Base-by-base conservation (phyloP, 805 yeast species). In the Phaffomyces opuntiae region DNA sequence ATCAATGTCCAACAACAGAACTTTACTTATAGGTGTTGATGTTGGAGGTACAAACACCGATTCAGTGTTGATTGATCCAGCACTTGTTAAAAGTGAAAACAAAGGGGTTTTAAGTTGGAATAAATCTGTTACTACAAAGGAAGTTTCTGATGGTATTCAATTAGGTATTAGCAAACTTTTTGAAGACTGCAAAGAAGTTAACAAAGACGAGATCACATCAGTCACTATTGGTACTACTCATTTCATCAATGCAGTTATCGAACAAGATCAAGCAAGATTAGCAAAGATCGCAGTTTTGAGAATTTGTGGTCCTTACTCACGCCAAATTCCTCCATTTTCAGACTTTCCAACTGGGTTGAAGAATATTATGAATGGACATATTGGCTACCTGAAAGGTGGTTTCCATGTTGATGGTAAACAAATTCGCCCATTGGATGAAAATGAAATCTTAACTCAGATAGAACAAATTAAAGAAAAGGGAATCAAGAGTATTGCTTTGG, bases 1-100 rank as follows among this genome's bases (percentile, higher is more conserved):
- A 48, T 46, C 24, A 37, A 47, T 44, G 41, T 43, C 44, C 43
- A 36, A 38, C n/a, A 29, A 26, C 13, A 43, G 47, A 39, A 47
- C 56, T 4, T 42, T 60, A 19, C 53, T 68, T 6, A 69, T 72
- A 40, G 78, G 77, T 26, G 69, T 73, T 13, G 77, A 73, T 58
- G 76, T 73, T 27, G 77, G 77, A 25, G 77, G 77, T 9, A 73
- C 77, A n/a, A 72, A 72, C 59, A 70, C 77, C 2, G 77, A 73
- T 53, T 61, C 72, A 13, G 77, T 72, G 11, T 53, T 73, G n/a
- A 46, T 72, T 7, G 71, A 73, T 45, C 74, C 76, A 5, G 45
- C 56, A n/a, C 35, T 44, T 9, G 46, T 62, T n/a, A 27, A 49
- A 2, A 39, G 52, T 11, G 48, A 51, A 1, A 45, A 51, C 45